Evolutionary conservation across 2,329 filamentous ascomycete genomes (phyloP), one percentile per base, ranked within the genome.

Genomic region (Pezicula rhizophila): DNA sequence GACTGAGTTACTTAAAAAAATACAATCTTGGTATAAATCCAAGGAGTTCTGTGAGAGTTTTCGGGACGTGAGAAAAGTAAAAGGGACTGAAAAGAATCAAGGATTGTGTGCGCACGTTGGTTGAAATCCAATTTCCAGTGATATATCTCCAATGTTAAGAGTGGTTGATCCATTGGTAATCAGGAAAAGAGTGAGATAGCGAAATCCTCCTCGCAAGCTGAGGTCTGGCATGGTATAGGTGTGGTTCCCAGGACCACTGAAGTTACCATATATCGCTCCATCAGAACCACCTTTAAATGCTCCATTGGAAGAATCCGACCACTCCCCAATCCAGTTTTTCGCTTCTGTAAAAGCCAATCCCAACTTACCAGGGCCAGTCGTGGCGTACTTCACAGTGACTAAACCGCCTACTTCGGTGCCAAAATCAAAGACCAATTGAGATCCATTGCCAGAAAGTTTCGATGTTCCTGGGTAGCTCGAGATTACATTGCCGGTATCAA

Each of bases 331-430:
- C 62, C 68, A 75, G 50, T 73, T 67, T 53, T 70, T 75, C 1
- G 67, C 66, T 54, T 77, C 74, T 3, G 70, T 67, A 51, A 76
- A 76, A 14, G 74, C 70, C 12, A 75, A 57, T 0, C 73, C 72
- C 5, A 77, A 52, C 1, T 64, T 58, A 4, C 68, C 70, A 14
- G 60, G 59, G 2, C 68, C 67, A 10, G 66, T 67, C 4, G 70
- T 64, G 3, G 64, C 66, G 55, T 77, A 81, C 8, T 69, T 61
- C n/a, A 80, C 57, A 5, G 70, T 71, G 5, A 75, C 62, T 47
- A 80, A 71, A 11, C 78, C 78, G 25, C 78, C 77, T 8, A 80
- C 76, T 58, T 80, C 76, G 18, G 70, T 66, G 4, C 76, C 77
- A 57, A 80, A 81, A 59, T 80, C 77, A 48, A 78, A 76, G 2